Conservation (phyloP, 495 filamentous ascomycete genomes). For the Sphaerosporella brunnea region DNA sequence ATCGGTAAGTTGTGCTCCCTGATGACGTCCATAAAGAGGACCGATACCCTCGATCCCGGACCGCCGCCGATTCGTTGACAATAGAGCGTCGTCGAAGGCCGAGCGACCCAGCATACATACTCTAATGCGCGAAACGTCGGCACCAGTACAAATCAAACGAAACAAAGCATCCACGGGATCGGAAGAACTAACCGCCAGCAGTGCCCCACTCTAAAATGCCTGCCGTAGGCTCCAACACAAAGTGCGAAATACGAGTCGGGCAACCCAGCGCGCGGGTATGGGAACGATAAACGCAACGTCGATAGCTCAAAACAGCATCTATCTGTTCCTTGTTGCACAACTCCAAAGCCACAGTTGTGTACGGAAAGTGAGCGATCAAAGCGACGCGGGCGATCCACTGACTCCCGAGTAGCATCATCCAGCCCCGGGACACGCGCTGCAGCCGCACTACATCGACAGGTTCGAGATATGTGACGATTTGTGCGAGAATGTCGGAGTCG, state of each 20-base stretch:
- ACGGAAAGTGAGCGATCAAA: constrained; percentile 18
- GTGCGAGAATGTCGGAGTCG: constrained; percentile 15
- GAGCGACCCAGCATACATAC: neutral
- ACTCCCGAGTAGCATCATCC: constrained; percentile 11
- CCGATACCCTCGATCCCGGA: neutral
- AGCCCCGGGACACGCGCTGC: constrained; percentile 14
- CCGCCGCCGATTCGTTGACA: neutral
- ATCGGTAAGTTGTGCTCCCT: neutral
- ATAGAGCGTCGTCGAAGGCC: neutral
- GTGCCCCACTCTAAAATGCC: neutral
- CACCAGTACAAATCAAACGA: neutral
- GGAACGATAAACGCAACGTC: constrained; percentile 12
- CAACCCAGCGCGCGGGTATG: constrained; percentile 12
- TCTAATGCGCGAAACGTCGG: neutral
- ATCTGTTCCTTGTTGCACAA: constrained; percentile 8
- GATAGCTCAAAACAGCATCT: constrained; percentile 9
- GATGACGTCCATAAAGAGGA: neutral
- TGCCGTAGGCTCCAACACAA: constrained; percentile 8
- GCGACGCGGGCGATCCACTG: constrained; percentile 20
- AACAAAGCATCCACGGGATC: no score
- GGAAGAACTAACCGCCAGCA: neutral
- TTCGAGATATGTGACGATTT: constrained; percentile 16
- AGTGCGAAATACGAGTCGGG: constrained; percentile 12
- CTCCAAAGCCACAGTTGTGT: constrained; percentile 17
- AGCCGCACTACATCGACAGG: constrained; percentile 18